Evolutionary conservation across 257 asterid genomes (phyloP), one percentile per base, ranked within the genome.

Genomic region (Perilla frutescens): DNA sequence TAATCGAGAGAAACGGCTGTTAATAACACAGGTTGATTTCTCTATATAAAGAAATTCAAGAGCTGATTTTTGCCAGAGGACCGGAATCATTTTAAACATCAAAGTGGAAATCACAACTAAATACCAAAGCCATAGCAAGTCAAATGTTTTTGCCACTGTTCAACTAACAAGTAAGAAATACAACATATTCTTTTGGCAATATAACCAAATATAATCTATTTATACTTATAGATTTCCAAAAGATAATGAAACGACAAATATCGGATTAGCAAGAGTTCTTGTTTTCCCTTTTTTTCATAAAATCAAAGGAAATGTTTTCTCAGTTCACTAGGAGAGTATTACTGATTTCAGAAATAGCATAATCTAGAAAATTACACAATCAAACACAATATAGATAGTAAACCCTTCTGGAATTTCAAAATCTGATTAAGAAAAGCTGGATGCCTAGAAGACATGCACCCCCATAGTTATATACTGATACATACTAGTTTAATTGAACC

Each of bases 81-180:
- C 29, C 14, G 48, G 7, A 9, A 5, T 14, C 54, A 41, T 6
- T 34, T 51, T 51, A 67, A 50, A 50, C 50, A 67, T 51, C 62
- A 4, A 47, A 13, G 12, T 34, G 14, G 34, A 48, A 51, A 50
- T 34, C 72, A 67, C 72, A 49, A 50, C 62, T 37, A 44, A 40
- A 40, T 37, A 53, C 39, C 53, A 41, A 29, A 15, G 34, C 62
- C 29, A 43, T 37, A 54, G 62, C 62, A 32, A 26, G 43, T 10
- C 56, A 29, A 44, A 64, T 8, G 0, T 11, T 26, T 6, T 29
- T 11, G 57, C 31, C 56, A 6, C 10, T 63, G 34, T 64, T 43
- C 39, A 9, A 32, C 9, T 9, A 44, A 64, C 39, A 9, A 32
- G 5, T 9, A 44, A 64, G 8, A 26, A n/a, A 39, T 60, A n/a